phyloP scores from a whole-genome alignment of 148 eudicot species.

The Cornus suecica region DNA sequence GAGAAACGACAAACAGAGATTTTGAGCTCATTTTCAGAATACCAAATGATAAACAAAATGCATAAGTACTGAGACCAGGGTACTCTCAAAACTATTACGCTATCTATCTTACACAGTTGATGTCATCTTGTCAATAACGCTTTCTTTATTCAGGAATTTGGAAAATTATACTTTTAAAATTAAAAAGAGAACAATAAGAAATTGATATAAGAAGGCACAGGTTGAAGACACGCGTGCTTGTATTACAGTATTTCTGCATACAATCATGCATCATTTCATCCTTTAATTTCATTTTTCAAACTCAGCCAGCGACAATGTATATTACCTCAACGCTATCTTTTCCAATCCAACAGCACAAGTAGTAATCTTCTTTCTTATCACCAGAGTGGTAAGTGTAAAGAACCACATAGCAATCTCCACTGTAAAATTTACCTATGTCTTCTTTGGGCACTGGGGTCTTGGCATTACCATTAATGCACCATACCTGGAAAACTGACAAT shows the following conservation, averaged over 20 bases:
- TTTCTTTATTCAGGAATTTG: background rate
- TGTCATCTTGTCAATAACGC: background rate
- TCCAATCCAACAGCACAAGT: conserved; percentile 98
- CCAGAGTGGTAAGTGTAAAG: conserved; percentile 86
- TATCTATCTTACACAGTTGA: background rate
- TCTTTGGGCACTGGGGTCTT: conserved; percentile 80
- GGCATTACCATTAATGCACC: conserved; percentile 88
- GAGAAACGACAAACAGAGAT: background rate
- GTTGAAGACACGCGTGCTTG: background rate
- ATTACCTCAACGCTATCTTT: conserved; percentile 93
- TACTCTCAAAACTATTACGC: background rate
- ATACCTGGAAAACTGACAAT: conserved; percentile 54
- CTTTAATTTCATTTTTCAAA: conserved; percentile 3
- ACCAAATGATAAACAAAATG: background rate
- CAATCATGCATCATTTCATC: background rate
- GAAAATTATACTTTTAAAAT: background rate
- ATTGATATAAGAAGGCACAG: background rate
- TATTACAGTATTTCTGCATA: background rate
- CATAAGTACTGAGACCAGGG: background rate
- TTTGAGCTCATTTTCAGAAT: too few species aligned
- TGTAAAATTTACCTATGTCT: conserved; percentile 89
- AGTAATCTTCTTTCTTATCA: conserved; percentile 96
- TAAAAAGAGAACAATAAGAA: background rate
- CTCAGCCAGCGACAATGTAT: background rate
- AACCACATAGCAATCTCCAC: conserved; percentile 95